These are phyloP conservation scores for Ensete ventricosum DNA, from an alignment of 176 grass and related monocot species.

Conservation along the genomic window DNA sequence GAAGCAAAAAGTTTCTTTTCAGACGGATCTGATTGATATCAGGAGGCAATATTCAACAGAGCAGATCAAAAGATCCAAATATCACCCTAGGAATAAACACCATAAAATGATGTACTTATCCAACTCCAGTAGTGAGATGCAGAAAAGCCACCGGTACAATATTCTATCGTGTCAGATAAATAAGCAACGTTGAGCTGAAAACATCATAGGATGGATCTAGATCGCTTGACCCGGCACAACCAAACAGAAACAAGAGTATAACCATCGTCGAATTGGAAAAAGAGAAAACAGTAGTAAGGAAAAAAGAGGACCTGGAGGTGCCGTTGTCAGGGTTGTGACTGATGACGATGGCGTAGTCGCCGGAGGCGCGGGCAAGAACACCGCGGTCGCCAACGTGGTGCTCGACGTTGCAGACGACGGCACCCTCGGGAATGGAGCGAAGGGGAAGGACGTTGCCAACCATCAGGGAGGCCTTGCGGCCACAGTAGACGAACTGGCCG, in stretches of 20 bases:
- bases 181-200: not conserved
- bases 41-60: too few relatives aligned
- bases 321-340: slow-evolving; percentile 90
- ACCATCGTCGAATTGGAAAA: not conserved
- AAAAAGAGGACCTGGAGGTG: slow-evolving; percentile 40
- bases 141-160: not conserved
- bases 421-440: slow-evolving; percentile 69
- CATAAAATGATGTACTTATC: not conserved
- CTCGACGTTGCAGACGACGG: slow-evolving; percentile 88
- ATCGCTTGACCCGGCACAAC: not conserved
- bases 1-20: too few relatives aligned
- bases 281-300: not conserved
- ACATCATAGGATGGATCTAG: not conserved
- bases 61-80: not conserved
- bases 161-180: not conserved
- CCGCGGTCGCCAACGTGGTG: slow-evolving; percentile 89
- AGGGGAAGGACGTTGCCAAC: slow-evolving; percentile 82
- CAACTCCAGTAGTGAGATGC: not conserved
- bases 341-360: slow-evolving; percentile 89
- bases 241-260: not conserved
- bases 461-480: slow-evolving; percentile 66
- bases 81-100: not conserved
- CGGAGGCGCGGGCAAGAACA: slow-evolving; percentile 59
- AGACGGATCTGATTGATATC: too few relatives aligned
- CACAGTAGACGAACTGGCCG: slow-evolving; percentile 89